Evolutionary conservation across 768 basidiomycete genomes (phyloP), one percentile per base, ranked within the genome.

Genomic region (Stropharia rugosoannulata): DNA sequence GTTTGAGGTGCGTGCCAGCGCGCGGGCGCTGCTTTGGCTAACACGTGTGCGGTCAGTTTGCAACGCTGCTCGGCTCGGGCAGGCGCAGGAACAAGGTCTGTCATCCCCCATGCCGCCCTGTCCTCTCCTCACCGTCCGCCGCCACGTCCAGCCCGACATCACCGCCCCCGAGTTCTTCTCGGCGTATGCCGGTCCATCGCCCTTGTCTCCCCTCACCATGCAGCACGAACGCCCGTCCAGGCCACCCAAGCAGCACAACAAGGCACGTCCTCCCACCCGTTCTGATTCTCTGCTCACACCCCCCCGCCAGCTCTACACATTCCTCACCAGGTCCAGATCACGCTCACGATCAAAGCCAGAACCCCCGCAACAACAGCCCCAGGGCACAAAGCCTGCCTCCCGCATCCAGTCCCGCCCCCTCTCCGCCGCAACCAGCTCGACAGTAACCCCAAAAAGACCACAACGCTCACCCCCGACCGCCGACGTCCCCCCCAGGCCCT

Each of bases 361-460:
- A 22, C 55, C 50, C 19, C 35, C 51, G 10, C 36, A 37, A 27
- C 36, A 40, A 18, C 16, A 53, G 13, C 58, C 60, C 57, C 58
- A 68, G 4, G 69, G 68, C 46, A 72, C 80, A 25, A 81, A 81
- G 63, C 81, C 83, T 1, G 60, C 73, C 22, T 71, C 79, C 4
- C 79, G 84, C 54, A 56, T 80, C 54, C 73, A 75, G 56, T 84
- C 82, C 18, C 80, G 87, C 5, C 88, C 88, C 3, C 70, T 90
- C 19, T 88, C 87, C 2, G 80, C 83, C 18, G 84, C 81, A 0
- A 86, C 86, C 0, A 81, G 81, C 15, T 79, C 81, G 1, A 86
- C 86, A 2, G 81, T 81, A 62, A 76, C 80, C 16, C 87, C 86
- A 4, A 74, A 83, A 52, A 82, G 80, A 71, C 73, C 13, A 82